Conservation (phyloP, 106 monocot species). For the Platanthera zijinensis region DNA sequence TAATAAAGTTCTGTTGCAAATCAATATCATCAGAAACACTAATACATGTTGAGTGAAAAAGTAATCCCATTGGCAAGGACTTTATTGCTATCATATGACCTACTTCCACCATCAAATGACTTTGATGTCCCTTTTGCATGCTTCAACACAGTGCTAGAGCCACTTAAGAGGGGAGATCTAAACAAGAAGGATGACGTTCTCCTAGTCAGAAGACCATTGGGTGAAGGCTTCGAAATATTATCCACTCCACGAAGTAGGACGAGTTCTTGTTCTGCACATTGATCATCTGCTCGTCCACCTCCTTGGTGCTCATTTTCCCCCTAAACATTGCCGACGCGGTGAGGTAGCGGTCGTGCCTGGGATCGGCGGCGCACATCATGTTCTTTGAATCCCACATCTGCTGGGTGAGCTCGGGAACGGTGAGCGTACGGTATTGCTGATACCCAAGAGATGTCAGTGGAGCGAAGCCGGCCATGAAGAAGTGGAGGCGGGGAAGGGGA, state of each 20-base stretch:
- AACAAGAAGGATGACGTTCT: too few species aligned
- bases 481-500: slow-evolving; percentile 23
- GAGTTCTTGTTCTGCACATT: slow-evolving; percentile 62
- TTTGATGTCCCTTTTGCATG: too few species aligned
- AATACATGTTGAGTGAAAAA: too few species aligned
- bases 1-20: too few species aligned
- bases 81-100: too few species aligned
- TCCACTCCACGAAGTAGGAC: slow-evolving; percentile 56
- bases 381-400: slow-evolving; percentile 55
- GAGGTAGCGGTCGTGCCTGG: slow-evolving; percentile 38
- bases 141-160: too few species aligned
- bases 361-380: slow-evolving; percentile 53
- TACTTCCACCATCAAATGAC: too few species aligned
- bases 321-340: slow-evolving; percentile 46
- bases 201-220: too few species aligned
- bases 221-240: too few species aligned
- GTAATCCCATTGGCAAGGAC: too few species aligned
- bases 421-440: slow-evolving; percentile 42
- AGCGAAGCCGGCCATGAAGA: slow-evolving; percentile 26
- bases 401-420: slow-evolving; percentile 39
- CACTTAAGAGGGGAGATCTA: too few species aligned
- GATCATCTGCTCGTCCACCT: slow-evolving; percentile 56
- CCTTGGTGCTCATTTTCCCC: slow-evolving; percentile 56
- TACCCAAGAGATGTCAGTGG: slow-evolving; percentile 37
- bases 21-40: too few species aligned